Evolutionary conservation across 441 rosid species (phyloP).

Genomic region (Raphanus hybrid): DNA sequence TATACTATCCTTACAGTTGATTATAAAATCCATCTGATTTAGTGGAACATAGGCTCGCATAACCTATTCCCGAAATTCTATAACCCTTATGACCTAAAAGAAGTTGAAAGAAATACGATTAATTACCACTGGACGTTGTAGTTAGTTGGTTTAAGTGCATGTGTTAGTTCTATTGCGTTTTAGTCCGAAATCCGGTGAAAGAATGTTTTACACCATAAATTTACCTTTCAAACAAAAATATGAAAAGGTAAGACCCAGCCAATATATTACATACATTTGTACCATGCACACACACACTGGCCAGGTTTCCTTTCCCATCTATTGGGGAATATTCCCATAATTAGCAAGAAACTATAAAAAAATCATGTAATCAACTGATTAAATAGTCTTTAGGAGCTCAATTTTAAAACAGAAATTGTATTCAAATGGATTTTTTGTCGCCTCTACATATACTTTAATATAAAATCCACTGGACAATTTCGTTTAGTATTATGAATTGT

Average conservation of each 20-base stretch:
- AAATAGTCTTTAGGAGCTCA: neutral
- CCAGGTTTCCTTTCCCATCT: conserved; percentile 20
- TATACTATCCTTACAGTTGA: conserved; percentile 1
- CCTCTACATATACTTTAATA: conserved; percentile 19
- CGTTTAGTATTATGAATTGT: neutral
- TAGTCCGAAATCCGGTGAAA: too few species aligned
- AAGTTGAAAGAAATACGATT: conserved; percentile 5
- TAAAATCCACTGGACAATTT: conserved; percentile 8
- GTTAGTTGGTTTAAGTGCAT: too few species aligned
- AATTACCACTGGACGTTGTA: neutral
- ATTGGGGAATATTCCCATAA: conserved; percentile 33
- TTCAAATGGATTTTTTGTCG: neutral
- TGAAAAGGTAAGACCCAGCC: neutral
- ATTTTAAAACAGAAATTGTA: neutral
- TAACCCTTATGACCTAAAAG: neutral
- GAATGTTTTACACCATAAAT: too few species aligned
- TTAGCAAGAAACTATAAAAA: conserved; percentile 6
- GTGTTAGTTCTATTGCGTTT: too few species aligned
- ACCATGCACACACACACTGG: conserved; percentile 14
- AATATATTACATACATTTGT: conserved; percentile 19
- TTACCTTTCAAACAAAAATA: neutral
- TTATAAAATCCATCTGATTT: neutral
- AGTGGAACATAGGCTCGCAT: neutral
- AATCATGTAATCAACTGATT: conserved; percentile 19
- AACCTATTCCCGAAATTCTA: neutral